These are phyloP conservation scores for Myriosclerotinia scirpicola DNA, from an alignment of 2,329 filamentous ascomycete species.

Conservation along the genomic window DNA sequence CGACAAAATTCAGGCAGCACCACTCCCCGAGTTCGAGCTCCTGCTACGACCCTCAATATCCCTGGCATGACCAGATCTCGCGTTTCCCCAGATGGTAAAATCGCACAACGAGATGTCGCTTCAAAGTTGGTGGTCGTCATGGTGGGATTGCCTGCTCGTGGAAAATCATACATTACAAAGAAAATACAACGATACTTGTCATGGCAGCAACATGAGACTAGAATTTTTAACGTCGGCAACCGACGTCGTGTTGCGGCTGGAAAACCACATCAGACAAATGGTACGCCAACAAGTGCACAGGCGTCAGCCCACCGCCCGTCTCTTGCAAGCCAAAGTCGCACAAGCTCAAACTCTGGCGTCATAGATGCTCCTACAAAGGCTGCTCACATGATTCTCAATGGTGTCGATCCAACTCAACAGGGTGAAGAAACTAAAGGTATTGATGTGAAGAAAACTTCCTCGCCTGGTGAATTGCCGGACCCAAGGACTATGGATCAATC, in stretches of 20 bases:
- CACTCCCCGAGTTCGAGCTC: constrained; percentile 75
- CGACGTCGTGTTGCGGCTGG: constrained; percentile 78
- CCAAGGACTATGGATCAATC: constrained; percentile 71
- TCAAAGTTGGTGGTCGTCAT: constrained; percentile 97
- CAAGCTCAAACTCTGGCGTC: constrained; percentile 28
- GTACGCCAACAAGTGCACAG: constrained; percentile 35
- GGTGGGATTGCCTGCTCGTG: constrained; percentile 91
- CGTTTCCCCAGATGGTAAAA: constrained; percentile 92
- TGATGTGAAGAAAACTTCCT: constrained; percentile 17
- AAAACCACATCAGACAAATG: constrained; percentile 36
- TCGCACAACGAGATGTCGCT: constrained; percentile 89
- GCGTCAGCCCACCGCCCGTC: background rate
- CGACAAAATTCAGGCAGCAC: constrained; percentile 73
- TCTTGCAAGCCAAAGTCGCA: constrained; percentile 15
- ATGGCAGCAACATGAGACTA: constrained; percentile 95
- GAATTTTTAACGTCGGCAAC: constrained; percentile 97
- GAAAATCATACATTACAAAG: constrained; percentile 99
- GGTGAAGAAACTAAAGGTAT: constrained; percentile 27
- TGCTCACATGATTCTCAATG: constrained; percentile 59
- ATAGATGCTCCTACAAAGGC: constrained; percentile 49
- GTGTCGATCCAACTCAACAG: constrained; percentile 38
- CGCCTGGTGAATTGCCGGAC: constrained; percentile 41
- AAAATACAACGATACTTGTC: constrained; percentile 94
- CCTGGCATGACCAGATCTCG: constrained; percentile 94
- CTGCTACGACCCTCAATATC: constrained; percentile 94